Evolutionary conservation across 768 basidiomycete genomes (phyloP), one percentile per base, ranked within the genome.

Genomic region (Suillus ampliporus): DNA sequence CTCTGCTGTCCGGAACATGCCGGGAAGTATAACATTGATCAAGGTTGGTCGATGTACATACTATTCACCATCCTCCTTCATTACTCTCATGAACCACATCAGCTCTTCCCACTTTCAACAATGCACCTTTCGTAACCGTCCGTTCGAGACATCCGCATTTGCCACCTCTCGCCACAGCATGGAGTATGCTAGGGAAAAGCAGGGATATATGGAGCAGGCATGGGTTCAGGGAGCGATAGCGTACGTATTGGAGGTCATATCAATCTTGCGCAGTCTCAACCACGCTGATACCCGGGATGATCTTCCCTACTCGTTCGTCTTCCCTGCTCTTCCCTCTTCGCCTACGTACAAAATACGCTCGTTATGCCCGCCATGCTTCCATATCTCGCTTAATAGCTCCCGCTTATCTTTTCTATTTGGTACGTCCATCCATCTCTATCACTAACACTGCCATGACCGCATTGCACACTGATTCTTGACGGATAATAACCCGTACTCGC

Each of bases 221-320:
- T 54, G 53, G 53, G 37, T 35, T 54, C 35, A 37, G 21, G 35
- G 5, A 54, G 9, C 35, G 53, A 54, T 15, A 35, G n/a, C n/a
- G 53, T 10, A n/a, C 37, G 14, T 54, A 54, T 37, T 54, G 35
- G 35, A 54, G 53, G 15, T 54, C 53, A 5, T 54, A n/a, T n/a
- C n/a, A n/a, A 54, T 23, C 53, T 35, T 37, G 35, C 35, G 35
- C 53, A 54, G 21, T 15, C 53, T 10, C 53, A 54, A 37, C 15
- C 35, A 21, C 35, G 53, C 23, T n/a, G n/a, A n/a, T 54, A 54
- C 37, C 35, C 21, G 9, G 53, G 37, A 5, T 54, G 35, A 54
- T n/a, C 48, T 28, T 19, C 28, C 5, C 28, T 19, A 17, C 50
- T 51, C 50, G 28, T 51, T 23, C 35, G 15, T 54, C 14, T n/a